Base-by-base conservation (phyloP, 495 filamentous ascomycete genomes). In the Hypoxylon lenormandii region DNA sequence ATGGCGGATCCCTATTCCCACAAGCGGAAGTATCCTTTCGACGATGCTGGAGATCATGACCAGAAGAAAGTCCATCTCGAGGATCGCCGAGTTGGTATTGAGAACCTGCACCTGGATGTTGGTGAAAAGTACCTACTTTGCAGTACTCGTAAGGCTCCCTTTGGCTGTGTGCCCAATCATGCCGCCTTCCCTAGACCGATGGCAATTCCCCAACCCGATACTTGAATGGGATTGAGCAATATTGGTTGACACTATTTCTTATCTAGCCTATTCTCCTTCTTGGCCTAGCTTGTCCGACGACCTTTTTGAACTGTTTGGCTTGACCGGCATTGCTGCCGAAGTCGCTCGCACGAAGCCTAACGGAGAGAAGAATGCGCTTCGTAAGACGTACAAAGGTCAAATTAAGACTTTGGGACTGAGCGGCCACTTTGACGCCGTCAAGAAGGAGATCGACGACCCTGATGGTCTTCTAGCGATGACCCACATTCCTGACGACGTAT, bases 91-190 rank as follows among this genome's bases (percentile, higher is more conserved):
- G 74, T 80, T 72, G 80, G 78, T 81, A 85, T 85, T 77, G 78
- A 84, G 66, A 80, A 82, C 77, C 80, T 86, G 52, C 83, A 86
- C 72, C 62, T 81, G 66, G 82, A 87, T 77, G 83, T 87, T 56
- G 85, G 84, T 74, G 74, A 80, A 64, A 85, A 84, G 79, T 87
- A 87, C 78, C 80, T 85, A 59, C 79, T 87, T 79, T 85, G 82
- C 81, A 84, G 79, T 81, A 83, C 81, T 84, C 83, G 84, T 87
- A 87, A 86, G 84, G 73, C 81, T 82, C 81, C 82, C 83, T 80
- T 72, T 76, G 62, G 52, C 63, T 50, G 60, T 38, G 50, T 60
- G 18, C 46, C 40, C 50, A 45, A 8, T 48, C 48, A 48, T 61
- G 45, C 11, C n/a, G 46, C 51, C 45, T 51, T 55, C 28, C 49